These are phyloP conservation scores for Chimonanthus praecox DNA, from an alignment of 164 flowering plant genomes.

Conservation along the genomic window DNA sequence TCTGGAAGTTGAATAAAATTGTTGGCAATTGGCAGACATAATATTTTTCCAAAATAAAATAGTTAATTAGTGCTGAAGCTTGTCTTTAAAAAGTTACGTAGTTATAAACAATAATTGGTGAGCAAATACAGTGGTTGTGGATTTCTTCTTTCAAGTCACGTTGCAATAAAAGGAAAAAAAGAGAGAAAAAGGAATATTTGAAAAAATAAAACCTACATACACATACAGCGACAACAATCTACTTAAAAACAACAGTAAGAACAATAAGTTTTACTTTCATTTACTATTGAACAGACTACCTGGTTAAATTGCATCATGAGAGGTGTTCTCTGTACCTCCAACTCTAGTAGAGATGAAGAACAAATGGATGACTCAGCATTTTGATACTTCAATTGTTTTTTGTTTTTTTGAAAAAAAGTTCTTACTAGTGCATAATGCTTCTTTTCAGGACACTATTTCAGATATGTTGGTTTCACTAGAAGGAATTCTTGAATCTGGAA, in stretches of 20 bases:
- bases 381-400: background rate
- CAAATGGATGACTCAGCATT: background rate
- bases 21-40: too few relatives aligned
- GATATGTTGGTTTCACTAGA: constrained; percentile 62
- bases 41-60: too few relatives aligned
- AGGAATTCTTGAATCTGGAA: constrained; percentile 51
- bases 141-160: too few relatives aligned
- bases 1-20: too few relatives aligned
- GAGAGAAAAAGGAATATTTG: too few relatives aligned
- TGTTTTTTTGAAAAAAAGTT: too few relatives aligned
- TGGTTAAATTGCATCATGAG: background rate
- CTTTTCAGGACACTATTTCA: constrained; percentile 51
- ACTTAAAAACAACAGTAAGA: background rate
- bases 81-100: background rate
- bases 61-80: background rate
- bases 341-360: background rate
- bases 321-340: background rate
- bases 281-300: background rate
- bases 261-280: background rate
- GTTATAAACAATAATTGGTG: background rate
- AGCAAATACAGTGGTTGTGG: background rate
- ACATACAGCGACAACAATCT: too few relatives aligned
- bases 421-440: background rate
- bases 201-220: too few relatives aligned
- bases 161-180: too few relatives aligned